These are phyloP conservation scores for Rhizopogon vinicolor DNA, from an alignment of 768 basidiomycete species.

Conservation along the genomic window DNA sequence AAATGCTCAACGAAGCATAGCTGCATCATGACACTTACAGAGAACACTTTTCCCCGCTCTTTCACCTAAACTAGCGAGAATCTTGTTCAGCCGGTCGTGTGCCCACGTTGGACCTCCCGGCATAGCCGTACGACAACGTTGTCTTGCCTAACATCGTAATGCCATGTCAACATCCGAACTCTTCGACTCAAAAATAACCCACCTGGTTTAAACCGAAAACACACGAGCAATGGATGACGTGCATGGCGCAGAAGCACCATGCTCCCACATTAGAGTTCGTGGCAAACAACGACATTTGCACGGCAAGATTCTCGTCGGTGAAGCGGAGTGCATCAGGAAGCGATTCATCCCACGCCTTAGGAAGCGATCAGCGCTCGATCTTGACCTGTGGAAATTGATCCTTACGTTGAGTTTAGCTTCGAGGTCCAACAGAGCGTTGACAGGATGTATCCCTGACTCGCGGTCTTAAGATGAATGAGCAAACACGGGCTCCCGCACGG, in stretches of 20 bases:
- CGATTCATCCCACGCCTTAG: constrained; percentile 58
- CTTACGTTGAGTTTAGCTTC: constrained; percentile 38
- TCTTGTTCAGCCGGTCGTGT: constrained; percentile 33
- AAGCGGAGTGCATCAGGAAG: constrained; percentile 73
- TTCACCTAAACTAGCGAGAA: constrained; percentile 34
- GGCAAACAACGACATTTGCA: constrained; percentile 74
- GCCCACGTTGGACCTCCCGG: constrained; percentile 27
- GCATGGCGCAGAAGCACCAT: constrained; percentile 79
- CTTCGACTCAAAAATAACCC: constrained; percentile 21
- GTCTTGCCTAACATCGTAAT: constrained; percentile 20
- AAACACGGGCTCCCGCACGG: background rate
- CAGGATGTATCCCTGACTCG: constrained; percentile 22
- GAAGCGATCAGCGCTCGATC: constrained; percentile 5
- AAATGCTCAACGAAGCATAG: constrained; percentile 29
- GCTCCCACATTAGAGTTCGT: constrained; percentile 74
- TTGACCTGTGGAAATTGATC: constrained; percentile 2
- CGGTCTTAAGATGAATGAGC: constrained; percentile 27
- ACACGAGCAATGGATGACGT: constrained; percentile 67
- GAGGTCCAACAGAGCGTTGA: constrained; percentile 36
- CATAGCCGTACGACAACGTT: constrained; percentile 24
- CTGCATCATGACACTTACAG: constrained; percentile 32
- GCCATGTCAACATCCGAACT: background rate
- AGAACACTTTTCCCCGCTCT: constrained; percentile 40
- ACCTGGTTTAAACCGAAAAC: constrained; percentile 62
- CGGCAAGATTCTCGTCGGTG: constrained; percentile 60